A percentile compares a stretch with the other conserved stretches of the same genome.
phyloP scores from a whole-genome alignment of 2,329 filamentous ascomycete genomes.

The Neofusicoccum kwambonambiense region DNA sequence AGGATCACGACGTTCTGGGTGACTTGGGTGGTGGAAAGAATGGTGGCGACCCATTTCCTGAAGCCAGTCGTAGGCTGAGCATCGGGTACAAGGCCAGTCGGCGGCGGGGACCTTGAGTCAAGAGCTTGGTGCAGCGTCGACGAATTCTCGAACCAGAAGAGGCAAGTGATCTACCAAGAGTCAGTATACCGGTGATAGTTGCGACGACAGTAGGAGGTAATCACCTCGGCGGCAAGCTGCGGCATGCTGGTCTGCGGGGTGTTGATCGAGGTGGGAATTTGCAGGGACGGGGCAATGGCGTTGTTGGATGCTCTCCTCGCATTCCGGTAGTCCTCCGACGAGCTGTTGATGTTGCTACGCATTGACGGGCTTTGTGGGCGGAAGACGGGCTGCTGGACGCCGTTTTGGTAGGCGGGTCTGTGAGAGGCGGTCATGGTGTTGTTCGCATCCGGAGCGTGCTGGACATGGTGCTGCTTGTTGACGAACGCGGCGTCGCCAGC shows the following conservation, averaged over 20 bases:
- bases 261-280: slow-evolving; percentile 35
- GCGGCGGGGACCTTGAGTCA: slow-evolving; percentile 49
- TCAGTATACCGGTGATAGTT: slow-evolving; percentile 1
- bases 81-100: slow-evolving; percentile 62
- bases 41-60: slow-evolving; percentile 88
- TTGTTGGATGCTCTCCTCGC: slow-evolving; percentile 15
- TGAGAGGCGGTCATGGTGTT: background rate
- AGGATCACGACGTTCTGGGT: slow-evolving; percentile 92
- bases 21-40: slow-evolving; percentile 91
- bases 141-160: slow-evolving; percentile 96
- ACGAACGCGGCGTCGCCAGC: slow-evolving; percentile 4
- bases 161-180: slow-evolving; percentile 72
- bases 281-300: slow-evolving; percentile 24
- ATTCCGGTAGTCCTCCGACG: slow-evolving; percentile 3
- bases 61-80: slow-evolving; percentile 78
- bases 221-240: slow-evolving; percentile 41
- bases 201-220: background rate
- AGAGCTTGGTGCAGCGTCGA: slow-evolving; percentile 75
- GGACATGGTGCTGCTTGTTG: slow-evolving; percentile 11
- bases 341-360: background rate
- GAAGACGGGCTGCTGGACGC: background rate
- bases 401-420: slow-evolving; percentile 9
- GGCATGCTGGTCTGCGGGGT: slow-evolving; percentile 41
- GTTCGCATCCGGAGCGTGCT: slow-evolving; percentile 23
- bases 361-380: background rate